Evolutionary conservation across 108 stramenopile species (phyloP).

Genomic region (Stephanodiscus triporus): DNA sequence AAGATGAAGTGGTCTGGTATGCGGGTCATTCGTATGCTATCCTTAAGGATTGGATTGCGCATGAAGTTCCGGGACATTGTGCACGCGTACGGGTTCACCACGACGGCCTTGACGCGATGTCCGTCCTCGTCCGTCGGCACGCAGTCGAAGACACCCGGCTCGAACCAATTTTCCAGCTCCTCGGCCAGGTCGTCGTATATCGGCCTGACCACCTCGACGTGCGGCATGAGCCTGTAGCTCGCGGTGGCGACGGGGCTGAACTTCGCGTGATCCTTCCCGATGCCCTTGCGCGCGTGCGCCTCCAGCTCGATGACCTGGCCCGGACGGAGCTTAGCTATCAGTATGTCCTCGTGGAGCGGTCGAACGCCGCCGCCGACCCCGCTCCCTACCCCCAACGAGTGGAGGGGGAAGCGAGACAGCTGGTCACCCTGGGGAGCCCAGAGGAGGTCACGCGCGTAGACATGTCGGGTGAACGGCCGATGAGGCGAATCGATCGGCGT

Average conservation of each 20-base stretch:
- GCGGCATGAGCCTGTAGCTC: slow-evolving; percentile 88
- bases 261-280: slow-evolving; percentile 98
- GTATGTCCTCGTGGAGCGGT: slow-evolving; percentile 90
- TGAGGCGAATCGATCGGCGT: slow-evolving; percentile 69
- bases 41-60: slow-evolving; percentile 74
- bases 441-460: slow-evolving; percentile 77
- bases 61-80: slow-evolving; percentile 98
- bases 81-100: slow-evolving; percentile 91
- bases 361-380: slow-evolving; percentile 52
- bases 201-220: slow-evolving; percentile 63
- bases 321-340: slow-evolving; percentile 94
- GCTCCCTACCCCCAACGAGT: slow-evolving; percentile 27
- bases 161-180: slow-evolving; percentile 83
- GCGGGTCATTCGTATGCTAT: slow-evolving; percentile 84
- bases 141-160: slow-evolving; percentile 85
- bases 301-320: slow-evolving; percentile 93
- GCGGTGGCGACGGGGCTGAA: slow-evolving; percentile 97
- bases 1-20: slow-evolving; percentile 97
- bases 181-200: slow-evolving; percentile 87
- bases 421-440: slow-evolving; percentile 96
- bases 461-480: slow-evolving; percentile 85
- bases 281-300: slow-evolving; percentile 88
- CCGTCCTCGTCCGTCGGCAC: slow-evolving; percentile 59
- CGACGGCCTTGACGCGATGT: slow-evolving; percentile 60
- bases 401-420: slow-evolving; percentile 59